phyloP scores from a whole-genome alignment of 2,329 filamentous ascomycete genomes.

The Aureobasidium sp. region DNA sequence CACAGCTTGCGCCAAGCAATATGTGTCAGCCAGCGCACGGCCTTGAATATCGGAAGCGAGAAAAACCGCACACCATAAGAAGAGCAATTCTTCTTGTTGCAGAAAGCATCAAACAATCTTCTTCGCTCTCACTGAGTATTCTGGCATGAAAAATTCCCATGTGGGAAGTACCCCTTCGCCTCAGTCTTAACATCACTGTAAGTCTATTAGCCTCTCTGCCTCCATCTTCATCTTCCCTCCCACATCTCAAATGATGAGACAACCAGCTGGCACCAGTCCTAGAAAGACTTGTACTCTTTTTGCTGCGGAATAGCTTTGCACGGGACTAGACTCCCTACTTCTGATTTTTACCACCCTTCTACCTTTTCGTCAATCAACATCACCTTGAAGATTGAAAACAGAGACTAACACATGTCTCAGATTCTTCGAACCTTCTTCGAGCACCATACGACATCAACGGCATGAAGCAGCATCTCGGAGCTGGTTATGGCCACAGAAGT shows the following conservation, averaged over 20 bases:
- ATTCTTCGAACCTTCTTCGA: neutral
- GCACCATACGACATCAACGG: too few species aligned
- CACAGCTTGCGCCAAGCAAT: neutral
- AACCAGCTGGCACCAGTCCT: constrained; percentile 58
- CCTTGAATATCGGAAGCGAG: constrained; percentile 1
- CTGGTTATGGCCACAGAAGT: too few species aligned
- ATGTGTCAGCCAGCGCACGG: neutral
- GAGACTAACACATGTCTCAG: constrained; percentile 6
- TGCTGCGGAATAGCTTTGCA: constrained; percentile 50
- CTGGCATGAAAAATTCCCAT: too few species aligned
- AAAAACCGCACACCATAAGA: constrained; percentile 4
- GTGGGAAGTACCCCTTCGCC: neutral
- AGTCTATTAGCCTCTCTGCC: neutral
- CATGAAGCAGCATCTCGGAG: neutral
- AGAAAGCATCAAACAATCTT: neutral
- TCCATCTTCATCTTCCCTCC: neutral
- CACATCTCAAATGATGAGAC: constrained; percentile 4
- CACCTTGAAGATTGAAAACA: neutral
- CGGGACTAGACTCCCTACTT: constrained; percentile 7
- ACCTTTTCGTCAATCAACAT: neutral
- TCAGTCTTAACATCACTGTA: neutral
- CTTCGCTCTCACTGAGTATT: neutral
- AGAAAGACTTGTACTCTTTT: constrained; percentile 56
- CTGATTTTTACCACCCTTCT: neutral
- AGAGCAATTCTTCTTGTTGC: neutral